Evolutionary conservation across 306 rosid genomes (phyloP).

Genomic region (Vigna nakashimae): DNA sequence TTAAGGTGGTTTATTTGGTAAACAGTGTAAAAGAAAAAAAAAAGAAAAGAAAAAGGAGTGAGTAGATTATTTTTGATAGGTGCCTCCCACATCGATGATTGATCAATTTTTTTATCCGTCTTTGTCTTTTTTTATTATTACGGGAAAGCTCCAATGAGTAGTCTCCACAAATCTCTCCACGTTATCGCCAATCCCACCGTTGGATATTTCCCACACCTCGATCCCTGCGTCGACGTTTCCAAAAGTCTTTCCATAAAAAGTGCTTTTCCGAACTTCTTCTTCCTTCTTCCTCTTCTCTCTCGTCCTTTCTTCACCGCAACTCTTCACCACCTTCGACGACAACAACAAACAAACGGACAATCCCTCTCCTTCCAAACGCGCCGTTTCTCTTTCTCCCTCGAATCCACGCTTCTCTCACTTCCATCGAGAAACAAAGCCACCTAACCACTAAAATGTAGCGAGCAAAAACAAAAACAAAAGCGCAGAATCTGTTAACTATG

Average conservation of each 20-base stretch:
- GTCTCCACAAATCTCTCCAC: slow-evolving; percentile 47
- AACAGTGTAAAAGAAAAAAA: background rate
- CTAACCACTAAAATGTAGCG: slow-evolving; percentile 33
- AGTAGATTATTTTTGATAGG: background rate
- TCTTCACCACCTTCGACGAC: background rate
- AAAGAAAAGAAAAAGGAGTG: background rate
- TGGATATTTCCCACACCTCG: slow-evolving; percentile 34
- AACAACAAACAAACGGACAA: background rate
- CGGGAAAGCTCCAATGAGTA: slow-evolving; percentile 45
- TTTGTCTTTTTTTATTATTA: slow-evolving; percentile 45
- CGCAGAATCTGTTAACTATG: slow-evolving; percentile 43
- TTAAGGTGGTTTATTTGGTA: background rate
- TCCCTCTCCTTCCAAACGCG: background rate
- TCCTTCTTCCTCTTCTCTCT: background rate
- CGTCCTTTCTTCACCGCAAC: background rate
- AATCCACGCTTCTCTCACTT: background rate
- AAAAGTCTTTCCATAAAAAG: slow-evolving; percentile 41
- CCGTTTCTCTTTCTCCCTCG: background rate
- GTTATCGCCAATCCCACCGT: slow-evolving; percentile 59
- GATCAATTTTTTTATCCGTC: slow-evolving; percentile 20
- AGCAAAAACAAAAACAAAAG: background rate
- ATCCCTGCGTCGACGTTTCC: slow-evolving; percentile 38
- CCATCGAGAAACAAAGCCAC: background rate
- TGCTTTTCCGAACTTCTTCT: slow-evolving; percentile 38
- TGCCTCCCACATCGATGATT: slow-evolving; percentile 38